Conservation (phyloP, 352 stramenopile genomes). For the Peronosclerospora sorghi region DNA sequence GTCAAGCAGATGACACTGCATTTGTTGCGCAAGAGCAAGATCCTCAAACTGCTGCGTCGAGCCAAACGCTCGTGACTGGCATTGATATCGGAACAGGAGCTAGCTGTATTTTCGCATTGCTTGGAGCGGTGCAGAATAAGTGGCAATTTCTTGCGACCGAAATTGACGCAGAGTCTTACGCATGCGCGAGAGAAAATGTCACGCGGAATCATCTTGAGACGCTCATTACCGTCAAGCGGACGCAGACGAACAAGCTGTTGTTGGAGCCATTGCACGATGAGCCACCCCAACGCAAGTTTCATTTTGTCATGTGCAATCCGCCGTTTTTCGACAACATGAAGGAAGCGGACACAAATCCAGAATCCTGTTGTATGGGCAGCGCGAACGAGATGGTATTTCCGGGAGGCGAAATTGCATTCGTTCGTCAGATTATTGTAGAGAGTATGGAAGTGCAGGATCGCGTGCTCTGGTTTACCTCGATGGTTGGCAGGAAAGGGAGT, state of each 20-base stretch:
- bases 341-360: constrained; percentile 71
- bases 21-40: constrained; percentile 10
- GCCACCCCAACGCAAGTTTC: constrained; percentile 24
- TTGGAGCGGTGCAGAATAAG: constrained; percentile 77
- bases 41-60: background rate
- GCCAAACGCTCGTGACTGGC: constrained; percentile 34
- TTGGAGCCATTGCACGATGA: constrained; percentile 34
- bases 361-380: constrained; percentile 59
- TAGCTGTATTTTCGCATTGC: constrained; percentile 92
- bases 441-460: constrained; percentile 64
- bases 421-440: constrained; percentile 87
- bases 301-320: constrained; percentile 96
- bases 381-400: constrained; percentile 76
- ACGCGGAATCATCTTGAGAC: constrained; percentile 70
- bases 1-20: constrained; percentile 21
- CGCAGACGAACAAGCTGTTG: constrained; percentile 31
- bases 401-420: constrained; percentile 92
- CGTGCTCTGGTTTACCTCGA: constrained; percentile 91
- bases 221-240: constrained; percentile 44
- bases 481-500: constrained; percentile 89
- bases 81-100: constrained; percentile 94
- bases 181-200: constrained; percentile 83
- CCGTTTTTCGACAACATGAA: constrained; percentile 88
- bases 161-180: constrained; percentile 81
- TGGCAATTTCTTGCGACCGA: constrained; percentile 93